Evolutionary conservation across 768 basidiomycete species (phyloP), one percentile per base, ranked within the genome.

Genomic region (Dioszegia crocea): DNA sequence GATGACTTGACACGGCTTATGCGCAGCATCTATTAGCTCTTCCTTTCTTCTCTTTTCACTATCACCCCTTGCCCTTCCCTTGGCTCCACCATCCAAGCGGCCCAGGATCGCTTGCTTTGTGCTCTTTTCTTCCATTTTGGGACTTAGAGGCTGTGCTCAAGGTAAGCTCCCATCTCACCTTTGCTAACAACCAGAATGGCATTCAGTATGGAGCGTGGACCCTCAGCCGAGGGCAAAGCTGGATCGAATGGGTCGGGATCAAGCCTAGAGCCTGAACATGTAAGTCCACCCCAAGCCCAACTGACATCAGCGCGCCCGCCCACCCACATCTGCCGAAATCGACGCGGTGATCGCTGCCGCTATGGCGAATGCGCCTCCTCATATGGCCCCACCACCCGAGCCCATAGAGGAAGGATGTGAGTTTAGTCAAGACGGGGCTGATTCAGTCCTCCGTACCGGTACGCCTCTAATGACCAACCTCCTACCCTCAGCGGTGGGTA

Each of bases 291-390:
- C 14, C 33, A 33, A 33, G 14, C 33, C 33, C 6, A 33, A 14
- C 33, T 33, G 14, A 33, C 33, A 33, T 6, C 33, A 33, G 33
- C 33, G 66, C 21, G 60, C 61, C 0, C 31, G 67, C 16, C 61
- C 61, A 21, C 74, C 67, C 8, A 76, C 64, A 12, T 68, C 87
- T 2, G 88, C 88, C 77, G 89, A 89, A 67, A 92, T 94, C 73
- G 91, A 96, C 74, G 89, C 89, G 2, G 83, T 91, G 69, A 96
- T 96, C 62, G 88, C 89, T 73, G 83, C 86, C 77, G 91, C 91
- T n/a, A 93, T 89, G 61, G 84, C 88, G 6, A 80, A 84, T 5
- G 80, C 83, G n/a, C 75, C 82, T 2, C 46, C 84, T 84, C 36
- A 27, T 29, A 19, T 29, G 14, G 14, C 23, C 14, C 0, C 64